Evolutionary conservation across 768 basidiomycete species (phyloP).

Genomic region (Russula foetens): DNA sequence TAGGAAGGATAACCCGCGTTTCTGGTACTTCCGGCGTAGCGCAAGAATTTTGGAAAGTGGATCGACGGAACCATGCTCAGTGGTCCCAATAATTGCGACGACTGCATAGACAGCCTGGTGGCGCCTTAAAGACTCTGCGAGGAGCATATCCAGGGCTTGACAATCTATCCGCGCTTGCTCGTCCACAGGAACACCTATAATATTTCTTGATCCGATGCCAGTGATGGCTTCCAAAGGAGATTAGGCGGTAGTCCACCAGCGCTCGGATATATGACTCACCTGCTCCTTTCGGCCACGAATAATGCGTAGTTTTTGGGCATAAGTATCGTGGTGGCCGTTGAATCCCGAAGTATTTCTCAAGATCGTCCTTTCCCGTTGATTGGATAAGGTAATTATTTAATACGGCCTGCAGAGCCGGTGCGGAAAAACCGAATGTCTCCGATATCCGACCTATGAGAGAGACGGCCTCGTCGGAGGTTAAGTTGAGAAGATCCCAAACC

Average conservation of each 20-base stretch:
- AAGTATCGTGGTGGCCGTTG: slow-evolving; percentile 24
- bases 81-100: slow-evolving; percentile 37
- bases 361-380: slow-evolving; percentile 29
- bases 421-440: slow-evolving; percentile 29
- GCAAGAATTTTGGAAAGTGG: slow-evolving; percentile 32
- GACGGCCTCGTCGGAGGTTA: slow-evolving; percentile 28
- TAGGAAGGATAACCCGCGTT: slow-evolving; percentile 32
- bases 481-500: slow-evolving; percentile 38
- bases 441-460: slow-evolving; percentile 31
- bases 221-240: slow-evolving; percentile 28
- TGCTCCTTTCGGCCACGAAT: slow-evolving; percentile 42
- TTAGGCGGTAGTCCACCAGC: neutral
- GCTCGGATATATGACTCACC: slow-evolving; percentile 26
- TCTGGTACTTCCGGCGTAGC: slow-evolving; percentile 28
- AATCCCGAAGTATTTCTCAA: slow-evolving; percentile 24
- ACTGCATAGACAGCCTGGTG: slow-evolving; percentile 34
- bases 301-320: slow-evolving; percentile 32
- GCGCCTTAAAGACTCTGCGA: slow-evolving; percentile 27
- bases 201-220: slow-evolving; percentile 36
- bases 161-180: slow-evolving; percentile 30
- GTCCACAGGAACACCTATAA: slow-evolving; percentile 32
- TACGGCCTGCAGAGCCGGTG: slow-evolving; percentile 26
- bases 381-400: slow-evolving; percentile 31
- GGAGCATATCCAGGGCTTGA: slow-evolving; percentile 21
- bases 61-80: slow-evolving; percentile 38